Conservation (phyloP, 2,329 filamentous ascomycete genomes). For the Aspergillus sp. region DNA sequence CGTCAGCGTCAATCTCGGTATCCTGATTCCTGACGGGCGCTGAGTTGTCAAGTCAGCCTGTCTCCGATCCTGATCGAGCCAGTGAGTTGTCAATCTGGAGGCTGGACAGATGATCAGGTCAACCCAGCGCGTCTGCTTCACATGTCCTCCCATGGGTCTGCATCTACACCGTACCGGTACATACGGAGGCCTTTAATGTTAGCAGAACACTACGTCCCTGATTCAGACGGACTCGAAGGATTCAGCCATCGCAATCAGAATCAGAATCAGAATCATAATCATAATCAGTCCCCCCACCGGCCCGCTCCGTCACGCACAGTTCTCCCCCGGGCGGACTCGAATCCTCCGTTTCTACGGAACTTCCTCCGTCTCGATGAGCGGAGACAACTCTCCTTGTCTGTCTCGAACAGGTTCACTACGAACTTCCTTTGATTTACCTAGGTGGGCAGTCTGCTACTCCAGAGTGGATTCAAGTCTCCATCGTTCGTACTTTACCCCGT, state of each 20-base stretch:
- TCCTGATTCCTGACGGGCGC: background rate
- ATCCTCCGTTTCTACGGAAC: slow-evolving; percentile 1
- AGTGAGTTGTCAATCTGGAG: background rate
- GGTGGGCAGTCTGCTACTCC: background rate
- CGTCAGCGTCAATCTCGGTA: background rate
- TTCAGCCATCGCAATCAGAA: no score
- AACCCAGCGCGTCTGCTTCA: background rate
- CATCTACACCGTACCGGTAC: background rate
- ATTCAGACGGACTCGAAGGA: no score
- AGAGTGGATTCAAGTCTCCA: background rate
- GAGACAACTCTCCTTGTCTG: background rate
- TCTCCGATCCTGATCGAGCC: no score
- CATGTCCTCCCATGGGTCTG: background rate
- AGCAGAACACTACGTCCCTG: no score
- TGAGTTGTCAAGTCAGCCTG: background rate
- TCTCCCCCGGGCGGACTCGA: background rate
- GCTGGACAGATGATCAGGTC: background rate
- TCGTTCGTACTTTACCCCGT: background rate
- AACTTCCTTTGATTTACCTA: background rate
- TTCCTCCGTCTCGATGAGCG: slow-evolving; percentile 2
- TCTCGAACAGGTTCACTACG: background rate
- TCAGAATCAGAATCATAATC: no score
- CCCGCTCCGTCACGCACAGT: background rate
- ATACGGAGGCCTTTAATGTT: no score
- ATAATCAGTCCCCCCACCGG: background rate